phyloP scores from a whole-genome alignment of 257 asterid species.

The Nicotiana tomentosiformis region DNA sequence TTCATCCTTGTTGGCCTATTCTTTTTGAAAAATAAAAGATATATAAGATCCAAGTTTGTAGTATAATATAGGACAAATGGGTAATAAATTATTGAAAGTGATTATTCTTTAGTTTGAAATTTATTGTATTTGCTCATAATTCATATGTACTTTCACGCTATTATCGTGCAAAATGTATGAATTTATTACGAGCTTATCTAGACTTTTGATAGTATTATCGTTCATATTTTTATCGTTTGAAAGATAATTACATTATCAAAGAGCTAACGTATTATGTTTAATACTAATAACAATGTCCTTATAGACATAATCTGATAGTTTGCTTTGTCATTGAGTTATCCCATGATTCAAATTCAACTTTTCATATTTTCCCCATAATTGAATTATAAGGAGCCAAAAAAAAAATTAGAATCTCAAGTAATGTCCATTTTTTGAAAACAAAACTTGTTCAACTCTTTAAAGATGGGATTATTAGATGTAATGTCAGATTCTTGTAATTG shows the following conservation, averaged over 20 bases:
- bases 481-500: not conserved
- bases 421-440: not conserved
- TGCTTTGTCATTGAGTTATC: not conserved
- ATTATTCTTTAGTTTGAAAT: not conserved
- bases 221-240: not conserved
- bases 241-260: not conserved
- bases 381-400: not conserved
- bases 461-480: not conserved
- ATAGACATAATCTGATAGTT: not conserved
- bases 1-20: too few species aligned
- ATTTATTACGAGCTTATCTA: not conserved
- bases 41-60: not conserved
- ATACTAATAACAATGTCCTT: not conserved
- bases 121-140: not conserved
- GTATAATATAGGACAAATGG: not conserved
- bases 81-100: not conserved
- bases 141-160: not conserved
- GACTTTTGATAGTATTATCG: not conserved
- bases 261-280: not conserved
- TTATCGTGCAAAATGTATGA: not conserved
- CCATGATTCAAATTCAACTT: not conserved
- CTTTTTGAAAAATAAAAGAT: not conserved
- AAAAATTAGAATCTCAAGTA: not conserved
- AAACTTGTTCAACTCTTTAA: not conserved
- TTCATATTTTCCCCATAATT: not conserved